phyloP scores from a whole-genome alignment of 2,329 filamentous ascomycete genomes.

The Aspergillus pseudoterreus region DNA sequence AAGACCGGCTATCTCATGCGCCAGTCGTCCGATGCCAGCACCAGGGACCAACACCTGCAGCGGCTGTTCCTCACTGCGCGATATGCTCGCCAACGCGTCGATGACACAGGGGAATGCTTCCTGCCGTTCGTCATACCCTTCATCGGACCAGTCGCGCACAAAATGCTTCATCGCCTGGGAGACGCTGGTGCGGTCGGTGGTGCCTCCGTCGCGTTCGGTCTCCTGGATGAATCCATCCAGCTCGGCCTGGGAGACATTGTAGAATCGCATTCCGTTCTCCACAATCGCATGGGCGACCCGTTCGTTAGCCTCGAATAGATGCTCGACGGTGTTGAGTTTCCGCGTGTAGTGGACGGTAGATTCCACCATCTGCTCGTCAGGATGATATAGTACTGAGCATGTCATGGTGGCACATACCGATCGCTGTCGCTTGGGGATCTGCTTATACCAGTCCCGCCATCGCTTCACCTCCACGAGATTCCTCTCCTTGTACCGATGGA shows the following conservation, averaged over 20 bases:
- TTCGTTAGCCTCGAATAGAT: constrained; percentile 45
- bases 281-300: constrained; percentile 47
- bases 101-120: constrained; percentile 36
- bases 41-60: constrained; percentile 51
- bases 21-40: constrained; percentile 51
- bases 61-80: constrained; percentile 3
- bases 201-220: constrained; percentile 32
- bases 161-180: constrained; percentile 56
- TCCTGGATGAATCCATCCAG: constrained; percentile 42
- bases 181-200: constrained; percentile 47
- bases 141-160: constrained; percentile 54
- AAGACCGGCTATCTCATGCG: constrained; percentile 48
- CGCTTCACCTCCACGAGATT: constrained; percentile 16
- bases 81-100: constrained; percentile 17
- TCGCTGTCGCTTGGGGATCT: constrained; percentile 15
- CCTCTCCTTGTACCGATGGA: constrained; percentile 19
- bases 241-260: constrained; percentile 44
- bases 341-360: constrained; percentile 56
- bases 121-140: constrained; percentile 47
- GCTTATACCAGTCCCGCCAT: constrained; percentile 20
- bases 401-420: constrained; percentile 4
- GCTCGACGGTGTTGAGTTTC: constrained; percentile 46
- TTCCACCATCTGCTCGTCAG: constrained; percentile 49
- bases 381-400: not conserved
- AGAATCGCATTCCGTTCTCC: constrained; percentile 44